A percentile compares a stretch with the other conserved stretches of the same genome.
phyloP scores from a whole-genome alignment of 306 rosid species.

The Phaseolus lunatus region DNA sequence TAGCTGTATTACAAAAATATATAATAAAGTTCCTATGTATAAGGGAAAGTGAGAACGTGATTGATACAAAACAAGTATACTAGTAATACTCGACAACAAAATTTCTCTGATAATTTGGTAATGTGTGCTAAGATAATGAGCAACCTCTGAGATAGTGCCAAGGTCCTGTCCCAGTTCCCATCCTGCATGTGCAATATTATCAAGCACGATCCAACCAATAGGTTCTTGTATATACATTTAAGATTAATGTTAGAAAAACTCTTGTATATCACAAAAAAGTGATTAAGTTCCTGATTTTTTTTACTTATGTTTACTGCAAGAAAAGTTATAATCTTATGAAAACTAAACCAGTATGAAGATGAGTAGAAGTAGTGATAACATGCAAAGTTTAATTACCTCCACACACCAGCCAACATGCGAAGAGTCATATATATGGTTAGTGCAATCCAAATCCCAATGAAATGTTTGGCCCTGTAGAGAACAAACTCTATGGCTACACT shows the following conservation, averaged over 20 bases:
- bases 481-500: constrained; percentile 62
- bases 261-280: too few species aligned
- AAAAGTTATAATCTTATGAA: too few species aligned
- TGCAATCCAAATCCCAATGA: constrained; percentile 90
- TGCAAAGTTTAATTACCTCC: constrained; percentile 64
- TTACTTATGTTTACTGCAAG: too few species aligned
- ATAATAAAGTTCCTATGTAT: neutral
- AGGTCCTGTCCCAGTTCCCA: constrained; percentile 95
- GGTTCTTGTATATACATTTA: too few species aligned
- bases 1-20: neutral
- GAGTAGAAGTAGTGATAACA: too few species aligned
- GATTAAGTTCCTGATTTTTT: too few species aligned
- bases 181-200: constrained; percentile 60
- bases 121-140: neutral
- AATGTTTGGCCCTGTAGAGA: constrained; percentile 63
- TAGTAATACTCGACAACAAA: neutral
- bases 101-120: neutral
- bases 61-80: neutral
- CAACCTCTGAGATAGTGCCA: constrained; percentile 67
- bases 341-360: too few species aligned
- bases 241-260: too few species aligned
- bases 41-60: neutral
- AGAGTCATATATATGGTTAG: constrained; percentile 78
- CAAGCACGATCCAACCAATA: neutral
- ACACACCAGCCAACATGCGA: constrained; percentile 77